These are phyloP conservation scores for Trichoderma sp. DNA, from an alignment of 2,329 filamentous ascomycete genomes.

Conservation along the genomic window DNA sequence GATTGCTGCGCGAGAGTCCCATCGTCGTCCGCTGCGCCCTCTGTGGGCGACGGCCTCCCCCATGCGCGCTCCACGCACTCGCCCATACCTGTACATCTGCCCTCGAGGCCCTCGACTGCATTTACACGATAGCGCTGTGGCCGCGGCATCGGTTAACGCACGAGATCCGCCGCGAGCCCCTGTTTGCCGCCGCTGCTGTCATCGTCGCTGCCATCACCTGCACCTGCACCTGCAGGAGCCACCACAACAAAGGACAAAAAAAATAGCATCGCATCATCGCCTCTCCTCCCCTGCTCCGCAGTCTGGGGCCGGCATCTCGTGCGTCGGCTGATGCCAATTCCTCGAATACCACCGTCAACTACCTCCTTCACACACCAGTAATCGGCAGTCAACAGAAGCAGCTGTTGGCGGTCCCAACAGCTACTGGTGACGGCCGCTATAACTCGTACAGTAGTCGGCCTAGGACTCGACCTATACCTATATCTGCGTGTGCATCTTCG, in stretches of 20 bases:
- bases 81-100: background rate
- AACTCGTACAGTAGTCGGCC: background rate
- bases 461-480: background rate
- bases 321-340: background rate
- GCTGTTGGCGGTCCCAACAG: background rate
- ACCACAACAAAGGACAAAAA: slow-evolving; percentile 2
- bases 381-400: background rate
- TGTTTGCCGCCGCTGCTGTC: slow-evolving; percentile 6
- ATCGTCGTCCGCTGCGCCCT: background rate
- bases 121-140: background rate
- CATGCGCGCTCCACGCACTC: background rate
- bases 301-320: slow-evolving; percentile 10
- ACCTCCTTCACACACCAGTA: too few relatives aligned
- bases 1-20: background rate
- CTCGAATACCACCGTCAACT: background rate
- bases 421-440: background rate
- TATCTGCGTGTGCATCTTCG: background rate
- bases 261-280: slow-evolving; percentile 14
- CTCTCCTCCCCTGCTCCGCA: slow-evolving; percentile 19
- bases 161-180: slow-evolving; percentile 8
- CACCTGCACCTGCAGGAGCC: slow-evolving; percentile 18
- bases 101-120: background rate
- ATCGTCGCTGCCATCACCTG: slow-evolving; percentile 2
- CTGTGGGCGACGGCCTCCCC: background rate
- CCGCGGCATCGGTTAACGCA: background rate